Base-by-base conservation (phyloP, 345 rosid genomes). In the Eutrema japonicum region DNA sequence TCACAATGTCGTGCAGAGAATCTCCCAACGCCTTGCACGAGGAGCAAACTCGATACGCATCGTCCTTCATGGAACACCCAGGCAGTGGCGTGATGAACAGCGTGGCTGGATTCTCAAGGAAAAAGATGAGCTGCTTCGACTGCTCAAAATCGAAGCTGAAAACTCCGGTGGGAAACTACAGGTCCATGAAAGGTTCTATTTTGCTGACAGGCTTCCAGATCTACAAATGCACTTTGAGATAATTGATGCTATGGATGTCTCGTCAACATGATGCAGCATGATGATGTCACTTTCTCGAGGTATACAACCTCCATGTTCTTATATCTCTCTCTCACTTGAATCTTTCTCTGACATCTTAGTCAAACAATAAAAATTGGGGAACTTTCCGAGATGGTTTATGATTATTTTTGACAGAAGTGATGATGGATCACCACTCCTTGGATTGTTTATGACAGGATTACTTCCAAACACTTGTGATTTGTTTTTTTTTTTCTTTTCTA, bases 171-270 rank as follows among this genome's bases (percentile, higher is more conserved):
- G 94, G 68, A 86, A 72, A 68, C 69, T 91, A 5, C 68, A 73
- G 77, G 94, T 85, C 51, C 40, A 57, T 47, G 90, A 93, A 73
- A 83, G 82, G 47, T 79, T 89, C 26, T 93, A 91, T 75, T 88
- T 89, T 71, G 78, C 83, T 40, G 88, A 83, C 53, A 85, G 81
- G 32, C 70, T 75, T 77, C 82, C 93, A 58, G 78, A 84, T 75
- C 40, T 93, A 64, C 89, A 87, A 64, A 91, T 93, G 97, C 98
- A 93, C 78, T 93, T 91, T 69, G 91, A 89, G 69, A 79, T 89
- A 2, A 84, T 93, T 63, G 94, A 91, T 64, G 72, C 49, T 43
- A 78, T 91, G 85, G 86, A 93, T 77, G 83, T 89, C n/a, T 78
- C 79, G 52, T 85, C 77, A 75, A 4, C 46, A 35, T 63, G 40